phyloP scores from a whole-genome alignment of 805 yeast species.

The Hanseniaspora valbyensis region DNA sequence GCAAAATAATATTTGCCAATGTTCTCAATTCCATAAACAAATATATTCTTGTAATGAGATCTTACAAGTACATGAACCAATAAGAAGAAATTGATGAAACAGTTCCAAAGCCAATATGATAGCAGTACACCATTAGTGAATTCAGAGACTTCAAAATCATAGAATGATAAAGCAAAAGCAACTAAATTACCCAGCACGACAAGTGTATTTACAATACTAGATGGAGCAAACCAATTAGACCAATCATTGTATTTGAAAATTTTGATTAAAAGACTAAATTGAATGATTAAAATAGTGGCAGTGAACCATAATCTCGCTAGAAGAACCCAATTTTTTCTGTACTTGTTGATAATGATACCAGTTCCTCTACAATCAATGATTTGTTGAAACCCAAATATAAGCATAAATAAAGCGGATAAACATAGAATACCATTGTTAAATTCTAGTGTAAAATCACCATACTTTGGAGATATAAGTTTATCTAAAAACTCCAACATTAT shows the following conservation, averaged over 20 bases:
- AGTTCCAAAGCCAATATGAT: constrained; percentile 60
- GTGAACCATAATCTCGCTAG: constrained; percentile 30
- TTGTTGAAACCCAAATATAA: constrained; percentile 35
- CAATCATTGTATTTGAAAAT: constrained; percentile 21
- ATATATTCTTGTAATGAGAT: constrained; percentile 24
- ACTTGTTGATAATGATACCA: constrained; percentile 25
- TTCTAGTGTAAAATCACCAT: constrained; percentile 51
- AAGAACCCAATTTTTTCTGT: constrained; percentile 32
- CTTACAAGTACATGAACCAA: constrained; percentile 33
- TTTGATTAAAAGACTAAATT: constrained; percentile 18
- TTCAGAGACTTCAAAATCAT: constrained; percentile 57
- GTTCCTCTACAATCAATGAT: constrained; percentile 23
- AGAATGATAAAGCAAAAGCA: constrained; percentile 48
- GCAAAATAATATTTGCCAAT: constrained; percentile 26
- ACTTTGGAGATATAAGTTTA: constrained; percentile 26
- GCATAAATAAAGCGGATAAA: constrained; percentile 33
- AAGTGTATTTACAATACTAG: constrained; percentile 19
- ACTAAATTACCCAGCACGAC: constrained; percentile 26
- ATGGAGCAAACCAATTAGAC: constrained; percentile 27
- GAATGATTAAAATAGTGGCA: constrained; percentile 26
- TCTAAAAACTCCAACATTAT: constrained; percentile 32
- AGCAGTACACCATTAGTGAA: constrained; percentile 60
- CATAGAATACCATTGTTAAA: constrained; percentile 43
- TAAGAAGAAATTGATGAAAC: constrained; percentile 39
- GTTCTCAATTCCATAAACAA: constrained; percentile 23